Evolutionary conservation across 2,329 filamentous ascomycete genomes (phyloP), one percentile per base, ranked within the genome.

Genomic region (Ascochyta pisi): DNA sequence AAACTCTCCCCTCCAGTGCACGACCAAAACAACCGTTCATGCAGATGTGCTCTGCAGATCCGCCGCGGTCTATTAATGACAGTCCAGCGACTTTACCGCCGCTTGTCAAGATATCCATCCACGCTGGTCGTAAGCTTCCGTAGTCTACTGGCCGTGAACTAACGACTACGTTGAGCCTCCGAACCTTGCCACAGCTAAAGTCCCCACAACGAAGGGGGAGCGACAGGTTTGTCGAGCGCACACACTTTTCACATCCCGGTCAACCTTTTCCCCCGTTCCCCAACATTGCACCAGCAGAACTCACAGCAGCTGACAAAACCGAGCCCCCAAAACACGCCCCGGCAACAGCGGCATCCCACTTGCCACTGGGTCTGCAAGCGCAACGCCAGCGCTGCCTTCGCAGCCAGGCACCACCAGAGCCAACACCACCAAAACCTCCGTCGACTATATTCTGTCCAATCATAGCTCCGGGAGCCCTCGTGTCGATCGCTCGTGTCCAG

Each of bases 311-410:
- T 48, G 38, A 54, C 33, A 31, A 26, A 33, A 24, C 24, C n/a
- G 16, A 38, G 15, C 10, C 2, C 22, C 8, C 26, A 39, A 34
- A 26, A 27, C 8, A 40, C n/a, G 16, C 22, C 29, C n/a, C 39
- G 44, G 38, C 33, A 38, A 19, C 33, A 23, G 39, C 44, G 51
- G 51, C 44, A 27, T n/a, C 29, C 16, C 39, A 12, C n/a, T 48
- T 15, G 44, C 51, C 51, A 54, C 39, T 34, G 48, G 33, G 4
- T 33, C 23, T 24, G 33, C 22, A 29, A 31, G 31, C 12, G 13
- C 38, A 31, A 33, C 33, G 40, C 48, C 48, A 38, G 12, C 26
- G 26, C 48, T 24, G 39, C 39, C 43, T 12, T 26, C 9, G 38
- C 24, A 53, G 24, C 26, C 44, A 54, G 44, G 31, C 48, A 50